A percentile compares a stretch with the other conserved stretches of the same genome.
Evolutionary conservation across 1,139 yeast species (phyloP).

Genomic region (Taphrina sp.): DNA sequence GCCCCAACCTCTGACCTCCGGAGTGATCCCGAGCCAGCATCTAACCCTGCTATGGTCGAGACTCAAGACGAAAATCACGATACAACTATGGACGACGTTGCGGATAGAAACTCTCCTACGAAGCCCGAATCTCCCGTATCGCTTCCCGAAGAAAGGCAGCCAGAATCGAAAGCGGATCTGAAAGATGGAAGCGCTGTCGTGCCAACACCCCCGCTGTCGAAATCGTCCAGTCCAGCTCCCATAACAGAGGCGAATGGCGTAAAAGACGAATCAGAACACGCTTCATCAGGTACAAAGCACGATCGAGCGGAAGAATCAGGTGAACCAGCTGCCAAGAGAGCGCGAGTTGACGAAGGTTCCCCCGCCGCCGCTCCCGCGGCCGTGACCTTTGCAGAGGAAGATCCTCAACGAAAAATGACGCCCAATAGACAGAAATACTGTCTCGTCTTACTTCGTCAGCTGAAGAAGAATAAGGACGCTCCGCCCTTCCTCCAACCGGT

Average conservation of each 20-base stretch:
- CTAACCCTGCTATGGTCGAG: background rate
- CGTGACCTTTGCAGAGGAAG: conserved; percentile 1
- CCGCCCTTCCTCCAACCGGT: conserved; percentile 87
- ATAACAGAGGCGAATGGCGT: background rate
- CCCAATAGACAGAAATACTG: conserved; percentile 33
- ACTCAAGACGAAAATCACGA: background rate
- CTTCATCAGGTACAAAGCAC: background rate
- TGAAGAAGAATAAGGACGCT: conserved; percentile 88
- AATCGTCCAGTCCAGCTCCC: conserved; percentile 3
- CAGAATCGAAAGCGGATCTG: background rate
- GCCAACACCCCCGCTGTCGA: conserved; percentile 3
- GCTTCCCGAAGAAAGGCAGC: conserved; percentile 2
- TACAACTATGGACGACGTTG: conserved; percentile 5
- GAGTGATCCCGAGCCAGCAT: conserved; percentile 7
- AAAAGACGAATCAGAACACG: background rate
- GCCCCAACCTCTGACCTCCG: conserved; percentile 21
- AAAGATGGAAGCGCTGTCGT: background rate
- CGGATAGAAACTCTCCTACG: no score
- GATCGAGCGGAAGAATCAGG: background rate
- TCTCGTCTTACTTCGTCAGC: conserved; percentile 53
- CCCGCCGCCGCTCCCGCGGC: conserved; percentile 10
- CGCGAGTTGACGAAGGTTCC: conserved; percentile 10
- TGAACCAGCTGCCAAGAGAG: conserved; percentile 14
- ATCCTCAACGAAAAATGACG: conserved; percentile 28
- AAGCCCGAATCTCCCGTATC: conserved; percentile 6